Evolutionary conservation across 2,329 filamentous ascomycete genomes (phyloP), one percentile per base, ranked within the genome.

Genomic region (Rhynchosporium graminicola): DNA sequence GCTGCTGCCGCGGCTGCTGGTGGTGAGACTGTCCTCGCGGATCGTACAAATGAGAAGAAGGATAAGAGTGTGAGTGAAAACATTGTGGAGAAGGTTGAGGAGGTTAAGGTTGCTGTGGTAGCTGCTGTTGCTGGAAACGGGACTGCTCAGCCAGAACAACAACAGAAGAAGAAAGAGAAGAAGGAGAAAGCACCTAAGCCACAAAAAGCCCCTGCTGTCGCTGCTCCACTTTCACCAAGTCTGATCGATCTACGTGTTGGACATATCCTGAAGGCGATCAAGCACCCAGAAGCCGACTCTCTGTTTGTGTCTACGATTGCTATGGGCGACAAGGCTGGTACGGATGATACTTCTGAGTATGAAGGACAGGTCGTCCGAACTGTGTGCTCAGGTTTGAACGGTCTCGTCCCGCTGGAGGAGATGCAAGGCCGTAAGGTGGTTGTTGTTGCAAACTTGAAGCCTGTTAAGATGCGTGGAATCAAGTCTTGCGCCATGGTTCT

Each of bases 341-440:
- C 88, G 48, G 91, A 97, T 51, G 94, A 98, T 79, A 97, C 94
- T 45, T 85, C 87, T 70, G 92, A 97, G 79, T 91, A 91, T 77
- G 93, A 97, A 74, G 93, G 93, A 65, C 91, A 97, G 79, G 83
- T 94, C 48, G 92, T 93, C 72, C 90, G 95, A 52, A 99, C 94
- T 15, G 94, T 99, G 55, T 99, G 95, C 85, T 98, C 95, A 1
- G 95, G 95, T 33, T 84, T 99, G 68, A 97, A 97, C 77, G 95
- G 95, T 7, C 85, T 97, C 36, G 80, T 99, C 1, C 95, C 95
- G 0, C 83, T 99, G 52, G 92, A 91, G 77, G 92, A 97, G 77
- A 97, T 99, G 95, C 95, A 99, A 77, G 87, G 88, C 74, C 91
- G 95, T 76, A 96, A 96, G 80, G 91, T 99, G 65, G 85, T 99